These are phyloP conservation scores for Craspedostauros australis DNA, from an alignment of 108 stramenopile species.

Conservation along the genomic window DNA sequence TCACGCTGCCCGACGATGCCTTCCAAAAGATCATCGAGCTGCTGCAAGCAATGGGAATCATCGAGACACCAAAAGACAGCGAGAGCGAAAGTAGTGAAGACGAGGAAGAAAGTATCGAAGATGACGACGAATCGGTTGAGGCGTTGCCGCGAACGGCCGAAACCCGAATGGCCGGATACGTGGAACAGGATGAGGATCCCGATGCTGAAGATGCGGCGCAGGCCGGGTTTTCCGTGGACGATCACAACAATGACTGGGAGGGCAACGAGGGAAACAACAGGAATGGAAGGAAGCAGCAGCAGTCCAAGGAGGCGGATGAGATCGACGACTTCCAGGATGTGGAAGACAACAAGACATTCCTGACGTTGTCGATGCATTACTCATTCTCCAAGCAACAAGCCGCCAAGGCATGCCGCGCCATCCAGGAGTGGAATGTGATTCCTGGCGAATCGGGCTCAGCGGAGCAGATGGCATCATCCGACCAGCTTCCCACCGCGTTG, in stretches of 20 bases:
- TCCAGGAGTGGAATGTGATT: conserved; percentile 23
- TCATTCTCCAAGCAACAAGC: conserved; percentile 49
- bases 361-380: conserved; percentile 40
- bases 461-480: too few species aligned
- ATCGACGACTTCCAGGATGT: not conserved
- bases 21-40: conserved; percentile 35
- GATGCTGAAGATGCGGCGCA: not conserved
- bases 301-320: conserved; percentile 18
- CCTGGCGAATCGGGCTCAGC: too few species aligned
- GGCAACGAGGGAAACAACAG: not conserved
- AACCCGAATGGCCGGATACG: not conserved
- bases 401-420: conserved; percentile 34
- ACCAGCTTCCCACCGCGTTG: conserved; percentile 33
- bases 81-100: conserved; percentile 7
- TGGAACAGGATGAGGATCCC: not conserved
- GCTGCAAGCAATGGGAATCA: conserved; percentile 39
- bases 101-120: not conserved
- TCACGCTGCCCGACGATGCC: conserved; percentile 43
- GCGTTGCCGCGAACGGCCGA: not conserved
- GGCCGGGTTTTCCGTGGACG: not conserved
- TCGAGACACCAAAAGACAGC: conserved; percentile 15
- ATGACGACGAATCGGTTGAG: not conserved
- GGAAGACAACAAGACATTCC: conserved; percentile 34
- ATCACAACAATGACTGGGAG: not conserved
- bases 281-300: not conserved